These are phyloP conservation scores for Calonectria montana DNA, from an alignment of 2,329 filamentous ascomycete genomes.

Conservation along the genomic window DNA sequence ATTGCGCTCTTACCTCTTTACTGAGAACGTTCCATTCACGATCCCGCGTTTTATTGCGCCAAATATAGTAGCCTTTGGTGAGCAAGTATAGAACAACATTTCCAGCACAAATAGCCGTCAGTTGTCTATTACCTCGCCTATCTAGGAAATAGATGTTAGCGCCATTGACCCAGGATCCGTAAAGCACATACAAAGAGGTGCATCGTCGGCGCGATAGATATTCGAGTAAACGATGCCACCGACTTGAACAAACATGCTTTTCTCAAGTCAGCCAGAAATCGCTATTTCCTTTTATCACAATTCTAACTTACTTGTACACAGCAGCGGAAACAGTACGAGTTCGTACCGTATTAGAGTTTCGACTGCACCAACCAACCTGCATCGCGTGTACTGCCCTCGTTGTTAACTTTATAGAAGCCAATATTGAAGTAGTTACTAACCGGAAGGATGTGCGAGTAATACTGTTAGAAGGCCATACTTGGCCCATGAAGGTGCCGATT, in stretches of 20 bases:
- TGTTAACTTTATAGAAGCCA: slow-evolving; percentile 22
- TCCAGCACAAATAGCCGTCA: slow-evolving; percentile 17
- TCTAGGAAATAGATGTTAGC: not conserved
- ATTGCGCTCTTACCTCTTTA: slow-evolving; percentile 11
- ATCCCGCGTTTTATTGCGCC: slow-evolving; percentile 26
- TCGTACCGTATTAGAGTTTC: slow-evolving; percentile 70
- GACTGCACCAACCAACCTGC: slow-evolving; percentile 66
- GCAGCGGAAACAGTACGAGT: slow-evolving; percentile 70
- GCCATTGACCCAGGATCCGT: too few relatives aligned
- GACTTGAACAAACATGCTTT: slow-evolving; percentile 55
- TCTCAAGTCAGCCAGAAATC: not conserved
- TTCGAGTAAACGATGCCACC: slow-evolving; percentile 55
- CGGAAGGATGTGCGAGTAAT: slow-evolving; percentile 54
- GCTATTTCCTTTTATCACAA: not conserved
- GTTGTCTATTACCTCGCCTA: slow-evolving; percentile 18
- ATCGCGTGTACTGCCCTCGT: slow-evolving; percentile 43
- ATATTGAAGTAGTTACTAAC: slow-evolving; percentile 24
- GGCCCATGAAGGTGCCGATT: slow-evolving; percentile 45
- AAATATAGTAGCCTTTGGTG: slow-evolving; percentile 28
- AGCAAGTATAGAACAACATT: slow-evolving; percentile 26
- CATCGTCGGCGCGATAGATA: slow-evolving; percentile 39
- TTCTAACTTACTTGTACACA: slow-evolving; percentile 60
- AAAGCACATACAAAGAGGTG: slow-evolving; percentile 16
- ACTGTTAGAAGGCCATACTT: slow-evolving; percentile 49
- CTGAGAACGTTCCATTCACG: slow-evolving; percentile 23